Evolutionary conservation across 164 flowering plant genomes (phyloP).

Genomic region (Sedum album): DNA sequence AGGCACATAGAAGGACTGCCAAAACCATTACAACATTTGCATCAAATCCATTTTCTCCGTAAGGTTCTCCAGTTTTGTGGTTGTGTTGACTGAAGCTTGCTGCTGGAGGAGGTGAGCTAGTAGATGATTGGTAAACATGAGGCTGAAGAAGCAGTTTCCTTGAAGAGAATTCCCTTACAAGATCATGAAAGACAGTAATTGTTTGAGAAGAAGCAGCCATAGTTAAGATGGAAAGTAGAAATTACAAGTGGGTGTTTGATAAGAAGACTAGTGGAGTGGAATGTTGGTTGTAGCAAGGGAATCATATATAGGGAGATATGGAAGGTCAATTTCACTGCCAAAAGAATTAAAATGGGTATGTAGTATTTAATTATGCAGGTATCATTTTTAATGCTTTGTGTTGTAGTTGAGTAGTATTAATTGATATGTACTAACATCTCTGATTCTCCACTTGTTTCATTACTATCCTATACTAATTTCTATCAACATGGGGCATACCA

Average conservation of each 20-base stretch:
- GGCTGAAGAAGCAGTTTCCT: neutral
- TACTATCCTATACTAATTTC: neutral
- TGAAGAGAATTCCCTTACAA: neutral
- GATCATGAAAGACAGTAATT: neutral
- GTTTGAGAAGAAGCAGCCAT: neutral
- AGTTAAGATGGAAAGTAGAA: neutral
- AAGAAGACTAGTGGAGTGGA: neutral
- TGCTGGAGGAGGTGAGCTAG: neutral
- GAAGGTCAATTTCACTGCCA: neutral
- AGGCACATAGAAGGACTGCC: slow-evolving; percentile 24
- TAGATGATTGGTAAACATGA: neutral
- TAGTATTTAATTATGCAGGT: neutral
- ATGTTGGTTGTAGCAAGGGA: neutral
- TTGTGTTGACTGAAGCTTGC: neutral
- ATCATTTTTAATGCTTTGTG: too few species aligned
- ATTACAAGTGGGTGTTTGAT: neutral
- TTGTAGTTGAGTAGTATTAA: neutral
- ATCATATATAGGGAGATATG: neutral
- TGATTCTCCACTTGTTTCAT: too few species aligned
- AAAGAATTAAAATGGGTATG: neutral
- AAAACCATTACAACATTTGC: slow-evolving; percentile 26
- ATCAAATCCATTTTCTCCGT: neutral
- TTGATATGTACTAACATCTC: neutral
- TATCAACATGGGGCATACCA: neutral
- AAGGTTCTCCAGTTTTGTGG: slow-evolving; percentile 8